Evolutionary conservation across 495 filamentous ascomycete genomes (phyloP), one percentile per base, ranked within the genome.

Genomic region (Halenospora varia): DNA sequence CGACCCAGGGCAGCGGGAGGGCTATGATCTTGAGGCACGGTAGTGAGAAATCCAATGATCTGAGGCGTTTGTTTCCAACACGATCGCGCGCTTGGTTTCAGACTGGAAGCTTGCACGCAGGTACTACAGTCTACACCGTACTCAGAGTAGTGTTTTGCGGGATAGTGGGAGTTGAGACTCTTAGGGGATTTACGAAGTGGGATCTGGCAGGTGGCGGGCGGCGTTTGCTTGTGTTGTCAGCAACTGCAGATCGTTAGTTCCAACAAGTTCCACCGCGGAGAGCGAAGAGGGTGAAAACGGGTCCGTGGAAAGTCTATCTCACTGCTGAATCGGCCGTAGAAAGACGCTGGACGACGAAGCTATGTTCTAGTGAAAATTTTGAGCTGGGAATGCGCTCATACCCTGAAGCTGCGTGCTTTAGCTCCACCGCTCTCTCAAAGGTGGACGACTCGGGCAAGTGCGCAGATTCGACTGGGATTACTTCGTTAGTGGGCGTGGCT

Each of bases 1-100:
- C 61, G 52, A 63, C 41, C 60, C 61, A 60, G 48, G 54, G 39
- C 35, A 22, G 29, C 52, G 61, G 61, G 53, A 57, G 49, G 55
- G 26, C 59, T 54, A 53, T 24, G 46, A 62, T 54, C 50, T 62
- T 20, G 51, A 58, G 50, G 50, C 55, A 59, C 55, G 48, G 55
- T 22, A 25, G 29, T n/a, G 44, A 50, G 18, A 25, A 24, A 24
- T 23, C 41, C 24, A 44, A 29, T 60, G 45, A 46, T 6, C 25
- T 9, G 23, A 1, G 41, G 23, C 47, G 52, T 56, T 51, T 61
- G 41, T 47, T 56, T 40, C 47, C 59, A 35, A 35, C 23, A 19
- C 39, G 15, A 48, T 47, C 45, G 49, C 48, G 19, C 52, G 25
- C 53, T 52, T 39, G 25, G 55, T 26, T 51, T 51, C 26, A 50